A percentile compares a stretch with the other conserved stretches of the same genome.
These are phyloP conservation scores for Solanum gracilifrons DNA, from an alignment of 257 asterid species.

Conservation along the genomic window DNA sequence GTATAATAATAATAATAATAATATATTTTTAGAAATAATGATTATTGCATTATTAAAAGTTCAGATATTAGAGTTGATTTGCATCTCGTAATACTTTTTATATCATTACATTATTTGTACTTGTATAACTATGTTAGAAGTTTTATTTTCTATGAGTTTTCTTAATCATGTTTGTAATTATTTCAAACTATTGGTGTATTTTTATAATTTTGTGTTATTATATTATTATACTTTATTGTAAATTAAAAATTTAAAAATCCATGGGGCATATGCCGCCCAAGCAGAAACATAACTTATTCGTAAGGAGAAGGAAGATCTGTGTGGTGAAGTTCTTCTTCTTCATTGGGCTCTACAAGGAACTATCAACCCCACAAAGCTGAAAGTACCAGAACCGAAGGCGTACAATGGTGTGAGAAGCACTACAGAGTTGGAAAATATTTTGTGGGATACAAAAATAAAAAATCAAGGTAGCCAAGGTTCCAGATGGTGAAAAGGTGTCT, in stretches of 20 bases:
- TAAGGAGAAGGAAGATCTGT: neutral
- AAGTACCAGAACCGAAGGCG: neutral
- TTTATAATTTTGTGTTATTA: too few species aligned
- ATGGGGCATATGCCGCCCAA: neutral
- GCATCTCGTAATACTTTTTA: too few species aligned
- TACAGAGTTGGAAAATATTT: neutral
- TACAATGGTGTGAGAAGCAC: neutral
- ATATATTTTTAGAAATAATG: neutral
- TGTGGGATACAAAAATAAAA: neutral
- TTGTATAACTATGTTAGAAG: too few species aligned
- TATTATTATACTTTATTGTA: neutral
- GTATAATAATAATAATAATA: neutral
- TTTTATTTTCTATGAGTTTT: neutral
- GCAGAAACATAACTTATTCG: neutral
- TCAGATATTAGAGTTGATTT: too few species aligned
- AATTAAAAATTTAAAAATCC: neutral
- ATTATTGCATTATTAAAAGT: too few species aligned
- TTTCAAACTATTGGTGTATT: neutral
- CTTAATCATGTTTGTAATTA: neutral
- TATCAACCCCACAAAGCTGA: neutral
- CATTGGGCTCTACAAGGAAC: neutral
- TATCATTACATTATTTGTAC: too few species aligned
- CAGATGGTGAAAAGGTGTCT: neutral
- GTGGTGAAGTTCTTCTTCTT: neutral
- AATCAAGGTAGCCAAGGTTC: neutral